Evolutionary conservation across 2,329 filamentous ascomycete genomes (phyloP).

Genomic region (Teratosphaeria epicoccoides): DNA sequence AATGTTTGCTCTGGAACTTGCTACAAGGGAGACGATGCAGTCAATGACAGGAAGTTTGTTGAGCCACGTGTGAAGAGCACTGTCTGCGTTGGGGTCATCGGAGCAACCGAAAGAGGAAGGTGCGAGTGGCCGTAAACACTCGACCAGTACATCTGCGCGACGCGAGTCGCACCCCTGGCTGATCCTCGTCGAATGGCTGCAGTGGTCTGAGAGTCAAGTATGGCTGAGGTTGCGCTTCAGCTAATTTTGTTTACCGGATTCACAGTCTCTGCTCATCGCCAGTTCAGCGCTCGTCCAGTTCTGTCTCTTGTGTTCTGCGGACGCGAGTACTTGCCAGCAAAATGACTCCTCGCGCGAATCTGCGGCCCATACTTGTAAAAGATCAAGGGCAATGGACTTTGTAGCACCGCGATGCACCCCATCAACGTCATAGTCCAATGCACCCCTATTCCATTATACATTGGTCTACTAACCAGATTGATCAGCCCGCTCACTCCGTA

Average conservation of each 20-base stretch:
- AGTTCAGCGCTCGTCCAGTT: background rate
- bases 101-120: background rate
- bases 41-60: background rate
- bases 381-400: conserved; percentile 13
- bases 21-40: background rate
- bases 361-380: conserved; percentile 14
- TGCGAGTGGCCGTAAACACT: background rate
- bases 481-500: conserved; percentile 30
- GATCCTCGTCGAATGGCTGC: too few species aligned
- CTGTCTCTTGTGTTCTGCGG: background rate
- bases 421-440: conserved; percentile 35
- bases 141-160: background rate
- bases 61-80: background rate
- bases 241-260: too few species aligned
- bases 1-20: background rate
- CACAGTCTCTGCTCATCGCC: background rate
- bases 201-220: too few species aligned
- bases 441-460: conserved; percentile 31
- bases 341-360: conserved; percentile 11
- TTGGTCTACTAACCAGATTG: conserved; percentile 30
- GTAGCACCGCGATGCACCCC: conserved; percentile 23
- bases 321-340: background rate
- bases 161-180: background rate
- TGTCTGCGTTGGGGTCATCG: background rate
- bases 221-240: too few species aligned